Evolutionary conservation across 2,329 filamentous ascomycete genomes (phyloP).

Genomic region (Orbilia brochopaga): DNA sequence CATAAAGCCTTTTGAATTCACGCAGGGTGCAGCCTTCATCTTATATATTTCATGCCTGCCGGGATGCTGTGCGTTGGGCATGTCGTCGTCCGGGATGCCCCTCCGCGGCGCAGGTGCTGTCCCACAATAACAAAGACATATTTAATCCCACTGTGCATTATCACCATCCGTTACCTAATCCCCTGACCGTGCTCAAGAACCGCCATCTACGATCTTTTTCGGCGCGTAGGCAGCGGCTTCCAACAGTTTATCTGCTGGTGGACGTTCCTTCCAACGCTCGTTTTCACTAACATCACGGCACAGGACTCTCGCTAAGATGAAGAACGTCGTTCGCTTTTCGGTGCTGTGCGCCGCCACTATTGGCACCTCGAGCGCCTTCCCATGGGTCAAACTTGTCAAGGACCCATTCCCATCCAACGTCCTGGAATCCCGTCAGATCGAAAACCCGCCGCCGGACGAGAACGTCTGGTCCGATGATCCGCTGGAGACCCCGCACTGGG

Average conservation of each 20-base stretch:
- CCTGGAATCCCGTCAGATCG: constrained; percentile 51
- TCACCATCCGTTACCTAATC: background rate
- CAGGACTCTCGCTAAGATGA: constrained; percentile 40
- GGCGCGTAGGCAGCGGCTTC: background rate
- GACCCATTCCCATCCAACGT: constrained; percentile 14
- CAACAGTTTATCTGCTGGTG: background rate
- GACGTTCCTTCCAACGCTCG: background rate
- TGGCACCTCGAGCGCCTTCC: constrained; percentile 20
- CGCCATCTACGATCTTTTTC: background rate
- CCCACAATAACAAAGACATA: background rate
- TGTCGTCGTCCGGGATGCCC: background rate
- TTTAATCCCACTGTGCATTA: background rate
- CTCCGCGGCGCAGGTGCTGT: constrained; percentile 6
- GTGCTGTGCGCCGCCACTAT: constrained; percentile 30
- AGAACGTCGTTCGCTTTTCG: constrained; percentile 29
- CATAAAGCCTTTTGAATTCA: background rate
- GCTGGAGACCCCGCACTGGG: constrained; percentile 53
- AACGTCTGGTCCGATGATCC: constrained; percentile 50
- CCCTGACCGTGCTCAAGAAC: background rate
- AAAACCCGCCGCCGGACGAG: constrained; percentile 51
- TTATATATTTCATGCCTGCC: background rate
- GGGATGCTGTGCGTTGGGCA: constrained; percentile 9
- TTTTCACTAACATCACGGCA: constrained; percentile 6
- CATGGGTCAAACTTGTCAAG: constrained; percentile 34
- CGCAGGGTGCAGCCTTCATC: background rate